A percentile compares a stretch with the other conserved stretches of the same genome.
These are phyloP conservation scores for Raphanus raphanistrum DNA, from an alignment of 345 rosid genomes.

Conservation along the genomic window DNA sequence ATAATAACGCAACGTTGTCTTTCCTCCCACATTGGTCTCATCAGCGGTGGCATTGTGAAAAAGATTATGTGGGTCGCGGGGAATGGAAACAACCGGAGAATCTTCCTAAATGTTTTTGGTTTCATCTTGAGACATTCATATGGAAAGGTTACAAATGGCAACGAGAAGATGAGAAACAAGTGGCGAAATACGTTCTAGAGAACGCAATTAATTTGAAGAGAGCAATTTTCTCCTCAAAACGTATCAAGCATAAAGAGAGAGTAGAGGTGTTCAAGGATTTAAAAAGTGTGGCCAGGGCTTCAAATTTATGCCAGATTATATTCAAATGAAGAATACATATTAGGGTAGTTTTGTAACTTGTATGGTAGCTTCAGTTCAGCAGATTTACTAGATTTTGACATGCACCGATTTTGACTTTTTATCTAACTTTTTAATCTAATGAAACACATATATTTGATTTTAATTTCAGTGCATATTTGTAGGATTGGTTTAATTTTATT, in stretches of 20 bases:
- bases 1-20: neutral
- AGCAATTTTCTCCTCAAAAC: neutral
- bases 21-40: neutral
- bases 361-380: neutral
- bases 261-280: neutral
- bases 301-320: neutral
- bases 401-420: neutral
- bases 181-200: neutral
- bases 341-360: neutral
- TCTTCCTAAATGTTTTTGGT: constrained; percentile 11
- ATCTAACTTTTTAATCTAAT: neutral
- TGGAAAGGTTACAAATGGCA: neutral
- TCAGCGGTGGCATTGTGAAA: neutral
- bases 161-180: neutral
- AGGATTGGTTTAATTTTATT: neutral
- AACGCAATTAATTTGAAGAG: neutral
- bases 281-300: neutral
- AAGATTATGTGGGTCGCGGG: neutral
- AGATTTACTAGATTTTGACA: neutral
- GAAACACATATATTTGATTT: neutral
- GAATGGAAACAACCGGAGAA: constrained; percentile 1
- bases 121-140: constrained; percentile 5
- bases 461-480: neutral
- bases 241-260: neutral
- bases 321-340: neutral